Evolutionary conservation across 225 moss, liverwort and hornwort species (phyloP).

Genomic region (Polytrichum commune): DNA sequence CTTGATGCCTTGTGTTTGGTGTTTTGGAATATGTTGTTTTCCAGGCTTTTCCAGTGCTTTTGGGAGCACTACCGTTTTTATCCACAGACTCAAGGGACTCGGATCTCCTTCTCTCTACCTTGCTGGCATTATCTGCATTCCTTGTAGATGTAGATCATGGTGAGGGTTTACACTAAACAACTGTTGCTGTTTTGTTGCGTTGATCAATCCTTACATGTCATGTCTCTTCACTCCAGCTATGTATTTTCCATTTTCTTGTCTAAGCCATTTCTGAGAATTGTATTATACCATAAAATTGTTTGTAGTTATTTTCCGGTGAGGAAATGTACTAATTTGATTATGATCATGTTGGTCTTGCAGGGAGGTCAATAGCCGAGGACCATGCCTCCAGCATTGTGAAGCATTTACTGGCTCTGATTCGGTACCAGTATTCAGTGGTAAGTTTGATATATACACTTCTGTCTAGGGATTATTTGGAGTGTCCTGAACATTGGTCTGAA

Average conservation of each 20-base stretch:
- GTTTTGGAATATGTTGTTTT: slow-evolving; percentile 2
- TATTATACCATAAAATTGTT: neutral
- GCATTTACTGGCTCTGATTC: slow-evolving; percentile 50
- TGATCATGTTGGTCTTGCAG: slow-evolving; percentile 22
- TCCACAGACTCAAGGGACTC: slow-evolving; percentile 46
- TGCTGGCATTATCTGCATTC: slow-evolving; percentile 69
- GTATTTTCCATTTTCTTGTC: too few relatives aligned
- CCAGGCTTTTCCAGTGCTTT: slow-evolving; percentile 71
- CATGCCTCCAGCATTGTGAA: slow-evolving; percentile 65
- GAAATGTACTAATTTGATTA: neutral
- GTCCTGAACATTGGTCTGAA: too few relatives aligned
- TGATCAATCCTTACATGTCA: neutral
- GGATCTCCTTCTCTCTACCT: slow-evolving; percentile 44
- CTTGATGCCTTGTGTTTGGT: neutral
- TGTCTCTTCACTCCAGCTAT: too few relatives aligned
- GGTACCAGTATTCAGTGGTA: slow-evolving; percentile 59
- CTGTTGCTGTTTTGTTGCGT: neutral
- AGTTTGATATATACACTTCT: slow-evolving; percentile 11
- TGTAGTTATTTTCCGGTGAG: neutral
- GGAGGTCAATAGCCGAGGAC: slow-evolving; percentile 54
- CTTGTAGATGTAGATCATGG: slow-evolving; percentile 63
- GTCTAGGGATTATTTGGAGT: too few relatives aligned
- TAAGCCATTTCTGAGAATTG: too few relatives aligned
- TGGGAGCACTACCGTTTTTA: slow-evolving; percentile 59
- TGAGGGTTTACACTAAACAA: slow-evolving; percentile 13